Evolutionary conservation across 352 stramenopile genomes (phyloP).

Genomic region (Phytophthora sojae): DNA sequence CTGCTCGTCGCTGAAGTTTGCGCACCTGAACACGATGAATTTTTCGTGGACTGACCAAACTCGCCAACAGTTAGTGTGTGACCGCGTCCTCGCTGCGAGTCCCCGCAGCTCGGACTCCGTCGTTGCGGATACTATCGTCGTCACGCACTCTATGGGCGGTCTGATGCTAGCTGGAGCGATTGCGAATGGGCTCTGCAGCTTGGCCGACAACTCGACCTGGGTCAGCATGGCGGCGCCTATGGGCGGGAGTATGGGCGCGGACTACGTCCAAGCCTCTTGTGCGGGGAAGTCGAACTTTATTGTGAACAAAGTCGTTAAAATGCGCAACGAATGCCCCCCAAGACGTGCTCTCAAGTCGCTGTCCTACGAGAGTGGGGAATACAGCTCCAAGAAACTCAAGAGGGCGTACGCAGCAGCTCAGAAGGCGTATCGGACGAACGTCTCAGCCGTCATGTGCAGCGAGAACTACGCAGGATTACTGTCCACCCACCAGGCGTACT

Average conservation of each 20-base stretch:
- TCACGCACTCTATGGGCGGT: conserved; percentile 2
- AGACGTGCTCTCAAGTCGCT: background rate
- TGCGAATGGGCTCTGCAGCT: conserved; percentile 37
- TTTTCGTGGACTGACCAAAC: conserved; percentile 27
- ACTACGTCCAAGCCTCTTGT: conserved; percentile 5
- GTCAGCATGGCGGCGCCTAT: conserved; percentile 39
- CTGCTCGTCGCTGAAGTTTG: conserved; percentile 34
- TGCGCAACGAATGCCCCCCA: background rate
- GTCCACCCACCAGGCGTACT: conserved; percentile 27
- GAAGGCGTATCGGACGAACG: background rate
- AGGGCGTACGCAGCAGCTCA: background rate
- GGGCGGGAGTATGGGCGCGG: conserved; percentile 15
- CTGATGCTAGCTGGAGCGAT: conserved; percentile 11
- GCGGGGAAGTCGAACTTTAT: conserved; percentile 1
- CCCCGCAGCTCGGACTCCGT: conserved; percentile 4
- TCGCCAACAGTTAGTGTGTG: conserved; percentile 32
- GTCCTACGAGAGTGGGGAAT: background rate
- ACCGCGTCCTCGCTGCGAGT: conserved; percentile 17
- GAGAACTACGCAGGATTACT: conserved; percentile 36
- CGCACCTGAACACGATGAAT: conserved; percentile 31
- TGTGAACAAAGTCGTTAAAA: background rate
- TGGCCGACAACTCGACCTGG: conserved; percentile 30
- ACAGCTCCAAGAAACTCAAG: background rate
- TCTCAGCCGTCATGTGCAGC: conserved; percentile 25
- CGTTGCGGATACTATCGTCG: conserved; percentile 1